Evolutionary conservation across 1,284 basidiomycete genomes (phyloP), one percentile per base, ranked within the genome.

Genomic region (Rhodotorula sp.): DNA sequence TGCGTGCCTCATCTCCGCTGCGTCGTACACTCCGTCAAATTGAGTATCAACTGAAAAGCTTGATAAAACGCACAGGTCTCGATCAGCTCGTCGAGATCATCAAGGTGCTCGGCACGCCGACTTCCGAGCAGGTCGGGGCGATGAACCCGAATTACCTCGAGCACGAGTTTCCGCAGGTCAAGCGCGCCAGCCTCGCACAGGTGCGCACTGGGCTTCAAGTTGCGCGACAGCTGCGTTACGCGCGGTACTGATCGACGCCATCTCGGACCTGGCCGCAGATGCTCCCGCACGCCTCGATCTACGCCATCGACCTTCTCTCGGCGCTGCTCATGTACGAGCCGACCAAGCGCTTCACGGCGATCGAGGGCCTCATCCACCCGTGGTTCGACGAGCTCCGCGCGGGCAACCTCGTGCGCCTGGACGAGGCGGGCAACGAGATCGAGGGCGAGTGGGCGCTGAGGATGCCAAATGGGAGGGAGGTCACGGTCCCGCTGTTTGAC

Each of bases 61-160:
- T n/a, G n/a, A n/a, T n/a, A n/a, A n/a, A n/a, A n/a, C n/a, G n/a
- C n/a, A n/a, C n/a, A 54, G 53, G 53, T 19, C 97, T 99, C 80
- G 97, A 99, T 84, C 97, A 99, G 85, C 83, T 99, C 78, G 96
- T 99, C 61, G 96, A 99, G 85, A 99, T 99, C 81, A 99, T 99
- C 89, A 99, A 99, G 84, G 93, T 99, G 52, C 88, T 99, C 73
- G 96, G 96, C 21, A 99, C 97, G 34, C 96, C 96, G 0, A 95
- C 94, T 1, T 8, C 23, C 7, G 94, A 97, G 81, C 94, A 99
- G 84, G 98, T 99, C 87, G 96, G 95, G 89, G 96, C 94, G 76
- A 99, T 99, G 97, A 99, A 99, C 84, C 96, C 96, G 60, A 80
- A 84, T 80, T 99, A 99, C 85, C 96, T 97, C 93, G 93, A 97